These are phyloP conservation scores for Leptographium lundbergii DNA, from an alignment of 2,329 filamentous ascomycete genomes.

Conservation along the genomic window DNA sequence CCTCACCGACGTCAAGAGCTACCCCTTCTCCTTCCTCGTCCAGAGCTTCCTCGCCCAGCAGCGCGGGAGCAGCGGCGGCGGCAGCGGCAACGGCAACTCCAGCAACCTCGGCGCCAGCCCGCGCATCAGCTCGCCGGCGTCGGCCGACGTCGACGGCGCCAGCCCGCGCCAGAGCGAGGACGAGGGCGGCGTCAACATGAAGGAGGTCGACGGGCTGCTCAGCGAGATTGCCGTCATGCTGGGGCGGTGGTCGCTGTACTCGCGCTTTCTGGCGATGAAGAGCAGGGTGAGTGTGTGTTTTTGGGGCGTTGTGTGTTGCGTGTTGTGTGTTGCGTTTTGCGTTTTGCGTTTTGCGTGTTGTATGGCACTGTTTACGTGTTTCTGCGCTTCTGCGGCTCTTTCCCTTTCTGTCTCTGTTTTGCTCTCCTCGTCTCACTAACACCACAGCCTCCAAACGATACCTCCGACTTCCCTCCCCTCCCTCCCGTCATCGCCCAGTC, in stretches of 20 bases:
- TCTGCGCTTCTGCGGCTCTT: too few species aligned
- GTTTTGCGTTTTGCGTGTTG: too few species aligned
- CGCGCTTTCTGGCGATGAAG: conserved; percentile 77
- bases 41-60: conserved; percentile 78
- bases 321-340: too few species aligned
- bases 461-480: conserved; percentile 21
- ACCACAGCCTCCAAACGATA: too few species aligned
- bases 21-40: conserved; percentile 92
- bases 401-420: background rate
- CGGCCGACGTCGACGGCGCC: conserved; percentile 18
- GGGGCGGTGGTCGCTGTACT: conserved; percentile 83
- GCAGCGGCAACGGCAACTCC: conserved; percentile 14
- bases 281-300: conserved; percentile 46
- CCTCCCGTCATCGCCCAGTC: conserved; percentile 69
- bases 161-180: conserved; percentile 59
- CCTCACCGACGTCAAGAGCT: conserved; percentile 82
- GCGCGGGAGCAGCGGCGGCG: conserved; percentile 32
- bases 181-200: conserved; percentile 87
- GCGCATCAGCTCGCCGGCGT: conserved; percentile 64
- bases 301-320: background rate
- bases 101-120: conserved; percentile 39
- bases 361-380: too few species aligned
- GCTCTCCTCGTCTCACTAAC: too few species aligned
- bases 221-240: conserved; percentile 89
- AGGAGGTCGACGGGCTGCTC: conserved; percentile 78